These are phyloP conservation scores for Cytospora paraplurivora DNA, from an alignment of 2,329 filamentous ascomycete species.

Conservation along the genomic window DNA sequence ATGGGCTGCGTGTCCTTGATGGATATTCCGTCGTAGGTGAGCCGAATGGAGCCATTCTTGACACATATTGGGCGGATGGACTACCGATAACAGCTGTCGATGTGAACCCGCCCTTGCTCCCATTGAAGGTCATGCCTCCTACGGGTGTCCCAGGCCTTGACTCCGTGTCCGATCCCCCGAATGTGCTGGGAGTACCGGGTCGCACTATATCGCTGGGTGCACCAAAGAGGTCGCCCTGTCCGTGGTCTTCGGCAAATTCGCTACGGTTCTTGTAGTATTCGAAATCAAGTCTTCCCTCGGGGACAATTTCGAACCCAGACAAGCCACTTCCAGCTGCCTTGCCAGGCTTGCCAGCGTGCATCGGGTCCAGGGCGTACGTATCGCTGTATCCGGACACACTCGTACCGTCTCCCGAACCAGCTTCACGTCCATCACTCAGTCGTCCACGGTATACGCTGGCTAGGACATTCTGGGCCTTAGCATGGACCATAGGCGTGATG, in stretches of 20 bases:
- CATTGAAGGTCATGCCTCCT: slow-evolving; percentile 40
- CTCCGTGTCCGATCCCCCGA: slow-evolving; percentile 43
- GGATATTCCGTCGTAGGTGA: slow-evolving; percentile 28
- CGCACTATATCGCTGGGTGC: slow-evolving; percentile 59
- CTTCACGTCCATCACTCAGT: slow-evolving; percentile 66
- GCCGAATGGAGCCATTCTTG: slow-evolving; percentile 18
- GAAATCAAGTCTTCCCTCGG: slow-evolving; percentile 84
- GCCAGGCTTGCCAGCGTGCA: slow-evolving; percentile 65
- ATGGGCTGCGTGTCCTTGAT: slow-evolving; percentile 20
- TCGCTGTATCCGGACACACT: slow-evolving; percentile 78
- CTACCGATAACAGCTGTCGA: slow-evolving; percentile 28
- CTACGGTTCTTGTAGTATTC: slow-evolving; percentile 87
- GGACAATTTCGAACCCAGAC: slow-evolving; percentile 86
- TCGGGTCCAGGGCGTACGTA: slow-evolving; percentile 76
- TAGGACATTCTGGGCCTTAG: slow-evolving; percentile 83
- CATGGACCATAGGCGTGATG: slow-evolving; percentile 93
- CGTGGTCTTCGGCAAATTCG: slow-evolving; percentile 85
- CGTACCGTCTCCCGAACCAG: slow-evolving; percentile 56
- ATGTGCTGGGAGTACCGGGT: slow-evolving; percentile 61
- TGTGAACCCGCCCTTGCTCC: slow-evolving; percentile 35
- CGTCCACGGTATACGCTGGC: slow-evolving; percentile 85
- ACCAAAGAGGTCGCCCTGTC: slow-evolving; percentile 72
- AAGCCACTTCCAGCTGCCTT: slow-evolving; percentile 41
- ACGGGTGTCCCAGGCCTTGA: slow-evolving; percentile 56
- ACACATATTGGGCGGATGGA: slow-evolving; percentile 12